Evolutionary conservation across 371 early-diverging fungal species (phyloP).

Genomic region (Globomyces sp.): DNA sequence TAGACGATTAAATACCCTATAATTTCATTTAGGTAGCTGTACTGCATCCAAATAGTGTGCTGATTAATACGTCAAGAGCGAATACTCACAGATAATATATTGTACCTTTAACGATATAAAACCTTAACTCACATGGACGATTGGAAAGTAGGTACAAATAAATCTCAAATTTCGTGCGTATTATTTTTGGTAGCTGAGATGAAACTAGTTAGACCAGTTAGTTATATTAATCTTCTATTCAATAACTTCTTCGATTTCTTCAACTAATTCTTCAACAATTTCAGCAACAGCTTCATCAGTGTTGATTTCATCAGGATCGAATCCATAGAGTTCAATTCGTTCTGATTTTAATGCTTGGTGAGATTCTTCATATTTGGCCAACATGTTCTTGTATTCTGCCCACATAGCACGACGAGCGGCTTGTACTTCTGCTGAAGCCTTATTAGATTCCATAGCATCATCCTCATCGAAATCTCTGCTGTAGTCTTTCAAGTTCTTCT

Average conservation of each 20-base stretch:
- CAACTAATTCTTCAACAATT: conserved; percentile 50
- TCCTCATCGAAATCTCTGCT: conserved; percentile 76
- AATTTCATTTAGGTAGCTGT: too few species aligned
- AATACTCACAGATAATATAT: too few species aligned
- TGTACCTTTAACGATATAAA: too few species aligned
- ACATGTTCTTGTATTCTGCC: conserved; percentile 48
- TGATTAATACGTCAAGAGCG: too few species aligned
- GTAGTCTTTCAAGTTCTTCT: conserved; percentile 89
- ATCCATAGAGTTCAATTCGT: conserved; percentile 42
- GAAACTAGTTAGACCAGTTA: too few species aligned
- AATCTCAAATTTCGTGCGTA: too few species aligned
- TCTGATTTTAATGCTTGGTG: conserved; percentile 27
- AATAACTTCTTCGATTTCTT: conserved; percentile 51
- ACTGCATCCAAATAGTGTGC: too few species aligned
- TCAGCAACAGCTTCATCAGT: conserved; percentile 29
- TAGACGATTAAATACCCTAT: too few species aligned
- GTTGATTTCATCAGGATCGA: conserved; percentile 33
- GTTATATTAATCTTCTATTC: neutral
- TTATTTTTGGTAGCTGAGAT: too few species aligned
- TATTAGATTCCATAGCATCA: conserved; percentile 39
- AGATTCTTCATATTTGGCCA: conserved; percentile 31
- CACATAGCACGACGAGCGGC: conserved; percentile 36
- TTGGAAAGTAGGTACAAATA: too few species aligned
- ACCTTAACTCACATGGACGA: too few species aligned
- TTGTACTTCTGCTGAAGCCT: conserved; percentile 37